Conservation (phyloP, 495 filamentous ascomycete genomes). For the Xylaria castorea region DNA sequence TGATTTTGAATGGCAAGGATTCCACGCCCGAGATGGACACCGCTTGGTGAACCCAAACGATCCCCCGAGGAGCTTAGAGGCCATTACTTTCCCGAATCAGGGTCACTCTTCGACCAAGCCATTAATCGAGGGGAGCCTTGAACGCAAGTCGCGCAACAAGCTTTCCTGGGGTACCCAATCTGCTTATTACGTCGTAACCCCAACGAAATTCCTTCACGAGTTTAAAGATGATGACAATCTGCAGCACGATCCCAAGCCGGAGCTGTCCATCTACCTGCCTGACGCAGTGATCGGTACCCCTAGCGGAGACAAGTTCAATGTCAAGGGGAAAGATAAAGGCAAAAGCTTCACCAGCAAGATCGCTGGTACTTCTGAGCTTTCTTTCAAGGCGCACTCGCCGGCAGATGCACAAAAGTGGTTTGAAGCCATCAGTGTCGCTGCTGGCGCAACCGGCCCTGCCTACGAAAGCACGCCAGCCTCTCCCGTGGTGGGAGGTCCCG, state of each 20-base stretch:
- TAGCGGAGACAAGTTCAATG: constrained; percentile 81
- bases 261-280: constrained; percentile 89
- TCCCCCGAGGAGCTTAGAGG: constrained; percentile 71
- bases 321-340: constrained; percentile 89
- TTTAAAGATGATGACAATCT: constrained; percentile 93
- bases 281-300: constrained; percentile 82
- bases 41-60: constrained; percentile 81
- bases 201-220: constrained; percentile 86
- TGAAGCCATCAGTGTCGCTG: constrained; percentile 65
- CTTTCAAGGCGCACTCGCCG: constrained; percentile 71
- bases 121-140: constrained; percentile 83
- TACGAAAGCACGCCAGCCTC: constrained; percentile 39
- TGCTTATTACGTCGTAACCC: constrained; percentile 88
- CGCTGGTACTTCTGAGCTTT: constrained; percentile 58
- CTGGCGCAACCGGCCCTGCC: constrained; percentile 45
- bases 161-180: constrained; percentile 76
- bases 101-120: constrained; percentile 79
- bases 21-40: constrained; percentile 69
- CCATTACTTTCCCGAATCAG: constrained; percentile 86
- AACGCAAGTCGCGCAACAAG: constrained; percentile 83
- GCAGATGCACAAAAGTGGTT: constrained; percentile 83
- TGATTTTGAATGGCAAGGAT: constrained; percentile 94
- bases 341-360: constrained; percentile 59
- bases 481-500: constrained; percentile 26
- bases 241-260: constrained; percentile 78